Conservation (phyloP, 2,329 filamentous ascomycete species). For the Exophiala phaeomuriformis region DNA sequence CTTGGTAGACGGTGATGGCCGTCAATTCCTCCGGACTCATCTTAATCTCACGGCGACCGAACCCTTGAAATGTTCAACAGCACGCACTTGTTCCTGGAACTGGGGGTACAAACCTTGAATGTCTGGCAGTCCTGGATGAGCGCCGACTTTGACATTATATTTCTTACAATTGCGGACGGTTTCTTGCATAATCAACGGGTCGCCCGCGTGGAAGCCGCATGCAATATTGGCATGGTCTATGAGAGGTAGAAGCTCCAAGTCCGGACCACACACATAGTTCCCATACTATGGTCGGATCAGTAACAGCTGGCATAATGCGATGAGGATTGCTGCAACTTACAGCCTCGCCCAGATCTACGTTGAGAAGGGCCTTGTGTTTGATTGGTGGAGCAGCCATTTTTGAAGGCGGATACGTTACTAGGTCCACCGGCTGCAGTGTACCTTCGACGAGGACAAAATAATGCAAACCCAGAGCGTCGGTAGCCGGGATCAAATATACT, state of each 20-base stretch:
- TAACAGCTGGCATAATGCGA: background rate
- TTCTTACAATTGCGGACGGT: conserved; percentile 53
- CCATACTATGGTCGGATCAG: conserved; percentile 33
- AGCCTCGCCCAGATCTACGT: conserved; percentile 43
- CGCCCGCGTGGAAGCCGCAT: conserved; percentile 54
- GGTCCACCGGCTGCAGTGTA: too few relatives aligned
- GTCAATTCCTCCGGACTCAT: conserved; percentile 51
- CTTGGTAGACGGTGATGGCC: conserved; percentile 54
- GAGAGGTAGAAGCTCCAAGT: conserved; percentile 53
- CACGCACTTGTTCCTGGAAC: background rate
- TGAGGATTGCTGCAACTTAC: conserved; percentile 18
- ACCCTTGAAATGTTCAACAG: conserved; percentile 42
- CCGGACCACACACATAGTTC: conserved; percentile 46
- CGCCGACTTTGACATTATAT: conserved; percentile 51
- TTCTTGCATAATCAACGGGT: conserved; percentile 57
- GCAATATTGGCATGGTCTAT: conserved; percentile 59
- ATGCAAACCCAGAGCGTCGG: background rate
- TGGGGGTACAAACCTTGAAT: conserved; percentile 16
- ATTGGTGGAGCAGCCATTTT: conserved; percentile 34
- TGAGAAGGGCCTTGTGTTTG: conserved; percentile 46
- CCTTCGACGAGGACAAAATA: too few relatives aligned
- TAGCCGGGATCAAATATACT: background rate
- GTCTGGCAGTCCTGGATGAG: conserved; percentile 59
- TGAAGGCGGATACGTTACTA: background rate
- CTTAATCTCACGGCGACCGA: conserved; percentile 56